Conservation (phyloP, 1,139 yeast species). For the Eremothecium sinecaudum region DNA sequence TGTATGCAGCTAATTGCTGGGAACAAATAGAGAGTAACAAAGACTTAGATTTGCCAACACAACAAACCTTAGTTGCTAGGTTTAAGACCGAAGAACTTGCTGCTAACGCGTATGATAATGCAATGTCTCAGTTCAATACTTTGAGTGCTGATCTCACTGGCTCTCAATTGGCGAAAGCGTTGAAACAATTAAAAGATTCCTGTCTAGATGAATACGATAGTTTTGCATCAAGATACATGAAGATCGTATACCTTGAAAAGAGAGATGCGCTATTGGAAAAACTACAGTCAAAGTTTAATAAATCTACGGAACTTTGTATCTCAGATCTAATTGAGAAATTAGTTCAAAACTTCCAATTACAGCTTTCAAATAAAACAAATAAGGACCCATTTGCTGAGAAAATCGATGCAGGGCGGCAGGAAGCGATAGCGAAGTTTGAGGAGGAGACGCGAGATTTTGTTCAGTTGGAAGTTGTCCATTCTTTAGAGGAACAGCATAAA, state of each 20-base stretch:
- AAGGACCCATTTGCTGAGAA: conserved; percentile 19
- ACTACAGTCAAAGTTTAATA: conserved; percentile 38
- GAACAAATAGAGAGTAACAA: conserved; percentile 85
- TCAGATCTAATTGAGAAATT: conserved; percentile 10
- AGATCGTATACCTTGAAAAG: conserved; percentile 56
- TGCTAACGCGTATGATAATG: conserved; percentile 26
- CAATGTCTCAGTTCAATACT: conserved; percentile 16
- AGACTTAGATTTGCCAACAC: conserved; percentile 93
- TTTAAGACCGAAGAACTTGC: conserved; percentile 89
- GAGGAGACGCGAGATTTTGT: conserved; percentile 11
- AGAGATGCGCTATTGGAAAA: conserved; percentile 40
- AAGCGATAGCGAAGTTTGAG: conserved; percentile 9
- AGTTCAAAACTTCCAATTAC: conserved; percentile 11
- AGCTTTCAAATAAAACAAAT: conserved; percentile 10
- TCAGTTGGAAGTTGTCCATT: conserved; percentile 12
- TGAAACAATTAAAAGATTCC: conserved; percentile 37
- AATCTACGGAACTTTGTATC: conserved; percentile 16
- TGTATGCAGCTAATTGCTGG: conserved; percentile 90
- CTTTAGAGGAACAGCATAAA: conserved; percentile 12
- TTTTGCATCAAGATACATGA: conserved; percentile 64
- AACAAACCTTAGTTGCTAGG: conserved; percentile 87
- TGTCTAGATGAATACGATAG: conserved; percentile 48
- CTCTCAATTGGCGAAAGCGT: conserved; percentile 35
- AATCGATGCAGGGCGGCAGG: conserved; percentile 15
- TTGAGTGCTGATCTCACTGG: conserved; percentile 22